Percentiles rank a stretch among this genome's conserved stretches.
phyloP scores from a whole-genome alignment of 208 protist genomes.

The Wallacemonas sp. region DNA sequence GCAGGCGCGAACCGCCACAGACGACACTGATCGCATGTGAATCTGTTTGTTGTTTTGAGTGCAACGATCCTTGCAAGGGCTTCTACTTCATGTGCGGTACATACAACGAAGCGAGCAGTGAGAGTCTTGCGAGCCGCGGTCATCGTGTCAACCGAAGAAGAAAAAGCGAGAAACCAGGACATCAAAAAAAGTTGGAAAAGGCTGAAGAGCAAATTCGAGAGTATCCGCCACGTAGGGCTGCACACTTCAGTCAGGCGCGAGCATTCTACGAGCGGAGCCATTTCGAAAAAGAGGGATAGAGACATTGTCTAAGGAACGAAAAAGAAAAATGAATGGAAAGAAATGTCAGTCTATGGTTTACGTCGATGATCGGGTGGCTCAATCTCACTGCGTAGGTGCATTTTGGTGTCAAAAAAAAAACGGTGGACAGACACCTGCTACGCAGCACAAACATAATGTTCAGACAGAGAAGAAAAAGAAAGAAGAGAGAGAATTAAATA shows the following conservation, averaged over 20 bases:
- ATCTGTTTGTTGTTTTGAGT: neutral
- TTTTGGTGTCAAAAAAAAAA: too few relatives aligned
- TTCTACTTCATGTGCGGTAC: too few relatives aligned
- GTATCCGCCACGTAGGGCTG: neutral
- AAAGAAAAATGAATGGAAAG: neutral
- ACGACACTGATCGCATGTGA: neutral
- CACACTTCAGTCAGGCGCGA: constrained; percentile 8
- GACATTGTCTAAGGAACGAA: neutral
- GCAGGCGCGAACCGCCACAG: constrained; percentile 7
- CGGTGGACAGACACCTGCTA: too few relatives aligned
- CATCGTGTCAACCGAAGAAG: neutral
- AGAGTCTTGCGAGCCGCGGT: too few relatives aligned
- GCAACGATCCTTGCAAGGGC: too few relatives aligned
- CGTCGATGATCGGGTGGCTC: neutral
- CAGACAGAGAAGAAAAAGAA: too few relatives aligned
- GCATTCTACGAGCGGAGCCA: neutral
- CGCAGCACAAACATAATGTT: too few relatives aligned
- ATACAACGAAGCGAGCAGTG: too few relatives aligned
- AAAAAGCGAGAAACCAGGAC: neutral
- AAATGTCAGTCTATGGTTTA: neutral
- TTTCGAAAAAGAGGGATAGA: neutral
- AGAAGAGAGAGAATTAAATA: too few relatives aligned
- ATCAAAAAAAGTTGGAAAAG: neutral
- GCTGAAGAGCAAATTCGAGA: neutral
- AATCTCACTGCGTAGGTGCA: too few relatives aligned